phyloP scores from a whole-genome alignment of 768 basidiomycete species.

The Trametes villosa region DNA sequence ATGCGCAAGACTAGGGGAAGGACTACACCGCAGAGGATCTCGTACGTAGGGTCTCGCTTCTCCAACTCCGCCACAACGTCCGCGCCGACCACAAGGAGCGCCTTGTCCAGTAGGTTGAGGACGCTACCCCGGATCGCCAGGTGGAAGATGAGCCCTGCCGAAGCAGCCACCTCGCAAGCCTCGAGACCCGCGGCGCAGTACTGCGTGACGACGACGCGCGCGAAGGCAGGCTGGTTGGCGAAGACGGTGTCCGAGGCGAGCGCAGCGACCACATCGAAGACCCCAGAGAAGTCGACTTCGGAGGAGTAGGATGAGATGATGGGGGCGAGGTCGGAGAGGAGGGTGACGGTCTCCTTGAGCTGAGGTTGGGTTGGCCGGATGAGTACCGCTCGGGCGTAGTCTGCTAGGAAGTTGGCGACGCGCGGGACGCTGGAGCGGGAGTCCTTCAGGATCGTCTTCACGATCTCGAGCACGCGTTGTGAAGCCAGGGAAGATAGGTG shows the following conservation, averaged over 20 bases:
- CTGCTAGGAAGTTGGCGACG: constrained; percentile 56
- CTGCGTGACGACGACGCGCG: constrained; percentile 39
- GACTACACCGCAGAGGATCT: constrained; percentile 66
- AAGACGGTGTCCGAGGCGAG: constrained; percentile 52
- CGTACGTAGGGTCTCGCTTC: constrained; percentile 55
- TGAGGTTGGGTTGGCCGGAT: constrained; percentile 47
- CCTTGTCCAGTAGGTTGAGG: constrained; percentile 37
- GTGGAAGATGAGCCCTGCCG: constrained; percentile 36
- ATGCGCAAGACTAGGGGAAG: constrained; percentile 62
- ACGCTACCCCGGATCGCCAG: constrained; percentile 34
- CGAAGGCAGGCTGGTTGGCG: constrained; percentile 56
- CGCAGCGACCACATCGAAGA: constrained; percentile 54
- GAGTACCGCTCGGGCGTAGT: constrained; percentile 54
- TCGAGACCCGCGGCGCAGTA: constrained; percentile 43
- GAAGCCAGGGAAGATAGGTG: constrained; percentile 43
- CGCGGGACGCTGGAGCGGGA: constrained; percentile 41
- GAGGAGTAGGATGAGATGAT: constrained; percentile 55
- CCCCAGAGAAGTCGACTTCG: constrained; percentile 58
- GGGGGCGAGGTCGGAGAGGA: constrained; percentile 60
- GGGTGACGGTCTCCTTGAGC: constrained; percentile 52
- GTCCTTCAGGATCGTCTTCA: constrained; percentile 61
- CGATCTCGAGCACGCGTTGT: constrained; percentile 55
- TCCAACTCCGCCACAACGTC: constrained; percentile 63
- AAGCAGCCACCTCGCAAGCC: constrained; percentile 40
- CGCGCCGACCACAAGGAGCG: constrained; percentile 52